Base-by-base conservation (phyloP, 164 flowering plant species). In the Annona squamosa region DNA sequence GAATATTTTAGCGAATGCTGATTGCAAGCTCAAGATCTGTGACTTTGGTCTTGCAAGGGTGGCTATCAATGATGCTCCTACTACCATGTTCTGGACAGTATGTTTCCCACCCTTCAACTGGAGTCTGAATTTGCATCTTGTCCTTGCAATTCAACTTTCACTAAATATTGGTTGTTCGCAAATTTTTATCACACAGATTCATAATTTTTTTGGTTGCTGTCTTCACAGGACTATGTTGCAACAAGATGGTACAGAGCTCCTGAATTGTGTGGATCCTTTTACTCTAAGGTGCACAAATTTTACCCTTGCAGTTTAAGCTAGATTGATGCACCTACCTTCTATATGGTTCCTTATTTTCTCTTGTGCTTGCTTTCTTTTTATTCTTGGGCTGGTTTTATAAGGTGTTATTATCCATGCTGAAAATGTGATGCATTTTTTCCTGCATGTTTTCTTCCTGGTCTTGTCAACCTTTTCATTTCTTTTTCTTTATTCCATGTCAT, bases 191-290 rank as follows among this genome's bases (percentile, higher is more conserved):
- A 12, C 17, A 10, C 46, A 1, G 4, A 72, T 76, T 65, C 13
- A 73, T 17, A 1, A 41, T 45, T 63, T 73, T 73, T 47, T 26
- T 41, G 4, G 41, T 72, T 48, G 43, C 44, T 71, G 4, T 48
- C 26, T 48, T 71, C 71, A 4, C 82, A 94, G 99, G 99, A 94
- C 78, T 94, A 94, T 83, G 99, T 94, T 73, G 99, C 99, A 63
- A 94, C 99, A 74, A 85, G 98, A 76, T 94, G 97, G 98, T 94
- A 94, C 68, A 87, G 98, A 73, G 98, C 98, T 76, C 98, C 98
- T 62, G 98, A 94, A 74, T 78, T 94, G 76, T 94, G 98, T 82
- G 98, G 98, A 71, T 94, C 97, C 12, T 94, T 94, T 82, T 94
- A 92, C 89, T 94, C 99, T 42, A 94, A 94, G 94, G 99, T 94